phyloP scores from a whole-genome alignment of 2,329 filamentous ascomycete genomes.

The Trichophyton equinum region DNA sequence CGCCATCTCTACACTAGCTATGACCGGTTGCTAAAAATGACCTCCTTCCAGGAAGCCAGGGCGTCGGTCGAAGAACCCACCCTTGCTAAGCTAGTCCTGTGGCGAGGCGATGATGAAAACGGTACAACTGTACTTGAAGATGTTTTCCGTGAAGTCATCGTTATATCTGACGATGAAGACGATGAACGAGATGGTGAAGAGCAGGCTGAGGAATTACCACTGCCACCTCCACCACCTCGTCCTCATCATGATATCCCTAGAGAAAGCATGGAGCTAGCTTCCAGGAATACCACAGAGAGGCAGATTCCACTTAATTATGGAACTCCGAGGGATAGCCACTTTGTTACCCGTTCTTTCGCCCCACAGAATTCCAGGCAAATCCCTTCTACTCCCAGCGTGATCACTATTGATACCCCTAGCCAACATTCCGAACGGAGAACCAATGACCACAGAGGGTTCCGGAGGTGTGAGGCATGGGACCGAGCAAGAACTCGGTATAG shows the following conservation, averaged over 20 bases:
- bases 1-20: constrained; percentile 52
- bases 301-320: constrained; percentile 16
- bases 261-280: constrained; percentile 33
- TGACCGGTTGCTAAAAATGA: constrained; percentile 43
- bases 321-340: background rate
- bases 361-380: background rate
- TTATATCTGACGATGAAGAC: constrained; percentile 50
- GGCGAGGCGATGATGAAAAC: constrained; percentile 48
- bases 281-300: constrained; percentile 26
- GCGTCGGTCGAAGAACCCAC: constrained; percentile 42
- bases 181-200: constrained; percentile 25
- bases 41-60: constrained; percentile 44
- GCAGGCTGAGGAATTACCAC: background rate
- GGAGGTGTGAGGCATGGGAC: constrained; percentile 37
- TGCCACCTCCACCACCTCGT: constrained; percentile 4
- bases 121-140: constrained; percentile 45
- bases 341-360: background rate
- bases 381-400: background rate
- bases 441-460: constrained; percentile 34
- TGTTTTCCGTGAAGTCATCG: constrained; percentile 51
- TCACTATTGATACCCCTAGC: background rate
- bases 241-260: constrained; percentile 20
- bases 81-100: constrained; percentile 46
- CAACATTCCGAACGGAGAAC: constrained; percentile 20
- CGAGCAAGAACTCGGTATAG: constrained; percentile 32